Percentiles rank a stretch among this genome's conserved stretches.
phyloP scores from a whole-genome alignment of 176 grass and related monocot species.

The Puccinellia tenuiflora region DNA sequence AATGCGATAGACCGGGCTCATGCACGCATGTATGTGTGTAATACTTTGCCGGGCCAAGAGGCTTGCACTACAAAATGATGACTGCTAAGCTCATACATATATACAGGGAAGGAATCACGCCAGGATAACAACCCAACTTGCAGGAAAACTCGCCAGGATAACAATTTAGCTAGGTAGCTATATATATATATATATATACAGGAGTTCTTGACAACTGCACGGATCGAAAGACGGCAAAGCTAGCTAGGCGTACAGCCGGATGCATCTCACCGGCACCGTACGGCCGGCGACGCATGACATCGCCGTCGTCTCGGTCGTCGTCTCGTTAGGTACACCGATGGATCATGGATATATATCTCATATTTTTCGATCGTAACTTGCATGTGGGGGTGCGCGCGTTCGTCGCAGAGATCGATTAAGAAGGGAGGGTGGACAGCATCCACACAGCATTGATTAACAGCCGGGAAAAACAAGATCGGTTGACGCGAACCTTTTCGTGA shows the following conservation, averaged over 20 bases:
- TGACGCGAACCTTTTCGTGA: slow-evolving; percentile 35
- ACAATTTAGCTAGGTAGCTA: too few species aligned
- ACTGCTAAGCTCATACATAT: slow-evolving; percentile 13
- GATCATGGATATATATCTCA: too few species aligned
- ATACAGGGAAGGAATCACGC: background rate
- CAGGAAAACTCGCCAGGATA: too few species aligned
- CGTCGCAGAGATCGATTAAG: background rate
- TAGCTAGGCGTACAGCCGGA: background rate
- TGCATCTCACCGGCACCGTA: background rate
- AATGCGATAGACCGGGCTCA: background rate
- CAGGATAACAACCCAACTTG: too few species aligned
- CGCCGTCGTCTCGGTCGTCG: background rate
- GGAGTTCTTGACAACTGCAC: too few species aligned
- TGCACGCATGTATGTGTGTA: slow-evolving; percentile 7
- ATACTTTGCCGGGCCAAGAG: background rate
- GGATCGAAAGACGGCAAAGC: background rate
- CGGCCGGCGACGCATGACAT: background rate
- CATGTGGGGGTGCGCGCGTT: slow-evolving; percentile 2
- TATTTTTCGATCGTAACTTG: background rate
- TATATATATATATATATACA: too few species aligned
- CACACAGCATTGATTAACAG: slow-evolving; percentile 5
- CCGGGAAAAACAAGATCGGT: slow-evolving; percentile 11
- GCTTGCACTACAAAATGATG: background rate
- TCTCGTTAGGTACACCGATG: background rate
- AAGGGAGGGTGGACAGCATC: background rate